Evolutionary conservation across 306 rosid genomes (phyloP).

Genomic region (Senna siamea): DNA sequence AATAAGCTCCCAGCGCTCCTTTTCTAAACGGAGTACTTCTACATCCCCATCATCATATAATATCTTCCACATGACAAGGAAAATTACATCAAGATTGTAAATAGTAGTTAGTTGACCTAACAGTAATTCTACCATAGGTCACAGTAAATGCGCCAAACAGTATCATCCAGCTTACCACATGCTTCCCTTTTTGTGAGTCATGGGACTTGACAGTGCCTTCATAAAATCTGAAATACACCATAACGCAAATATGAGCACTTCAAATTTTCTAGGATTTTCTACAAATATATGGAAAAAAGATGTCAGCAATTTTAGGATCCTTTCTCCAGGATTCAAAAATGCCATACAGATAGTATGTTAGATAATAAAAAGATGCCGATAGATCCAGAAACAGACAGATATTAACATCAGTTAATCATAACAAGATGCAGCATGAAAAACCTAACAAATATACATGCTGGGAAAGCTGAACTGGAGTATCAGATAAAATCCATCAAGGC

Average conservation of each 20-base stretch:
- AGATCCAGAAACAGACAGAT: constrained; percentile 27
- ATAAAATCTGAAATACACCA: constrained; percentile 73
- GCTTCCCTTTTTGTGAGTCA: constrained; percentile 79
- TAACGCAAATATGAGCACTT: constrained; percentile 30
- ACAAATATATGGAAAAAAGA: neutral
- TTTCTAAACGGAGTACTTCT: constrained; percentile 48
- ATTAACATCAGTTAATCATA: constrained; percentile 24
- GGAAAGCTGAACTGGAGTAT: constrained; percentile 9
- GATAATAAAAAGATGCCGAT: constrained; percentile 7
- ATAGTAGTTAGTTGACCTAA: neutral
- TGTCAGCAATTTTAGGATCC: constrained; percentile 3
- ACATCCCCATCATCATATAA: constrained; percentile 58
- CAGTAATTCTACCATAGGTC: neutral
- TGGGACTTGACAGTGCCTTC: constrained; percentile 82
- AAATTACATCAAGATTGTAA: constrained; percentile 34
- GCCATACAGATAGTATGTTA: constrained; percentile 1
- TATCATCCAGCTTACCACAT: constrained; percentile 68
- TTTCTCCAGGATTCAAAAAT: constrained; percentile 29
- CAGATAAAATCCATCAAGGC: neutral
- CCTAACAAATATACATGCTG: constrained; percentile 7
- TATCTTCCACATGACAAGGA: constrained; percentile 57
- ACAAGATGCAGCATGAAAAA: constrained; percentile 28
- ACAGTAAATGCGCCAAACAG: constrained; percentile 22
- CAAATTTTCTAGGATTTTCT: neutral
- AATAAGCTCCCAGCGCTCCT: constrained; percentile 58